phyloP scores from a whole-genome alignment of 257 asterid genomes.

The Nicotiana tomentosiformis region DNA sequence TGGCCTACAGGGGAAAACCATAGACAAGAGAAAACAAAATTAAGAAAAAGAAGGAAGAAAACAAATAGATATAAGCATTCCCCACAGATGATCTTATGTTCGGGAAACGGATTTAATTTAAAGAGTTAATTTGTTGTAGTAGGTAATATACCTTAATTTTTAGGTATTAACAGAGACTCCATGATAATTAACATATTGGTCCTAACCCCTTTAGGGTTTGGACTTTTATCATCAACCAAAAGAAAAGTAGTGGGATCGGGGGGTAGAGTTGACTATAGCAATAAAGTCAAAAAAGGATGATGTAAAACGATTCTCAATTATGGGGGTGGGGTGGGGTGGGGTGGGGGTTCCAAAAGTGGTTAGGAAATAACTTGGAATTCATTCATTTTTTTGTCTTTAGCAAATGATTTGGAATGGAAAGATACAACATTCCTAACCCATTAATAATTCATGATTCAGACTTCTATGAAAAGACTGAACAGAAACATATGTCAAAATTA shows the following conservation, averaged over 20 bases:
- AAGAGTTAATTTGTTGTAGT: no score
- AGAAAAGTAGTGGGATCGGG: not conserved
- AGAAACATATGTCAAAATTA: not conserved
- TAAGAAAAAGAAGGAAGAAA: not conserved
- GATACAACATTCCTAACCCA: constrained; percentile 4
- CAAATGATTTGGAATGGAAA: constrained; percentile 1
- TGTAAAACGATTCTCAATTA: constrained; percentile 29
- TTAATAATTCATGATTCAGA: not conserved
- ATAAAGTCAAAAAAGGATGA: constrained; percentile 34
- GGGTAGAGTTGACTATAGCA: constrained; percentile 24
- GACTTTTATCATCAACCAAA: not conserved
- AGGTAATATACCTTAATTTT: no score
- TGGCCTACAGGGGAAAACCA: not conserved
- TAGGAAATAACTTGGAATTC: constrained; percentile 20
- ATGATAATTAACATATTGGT: no score
- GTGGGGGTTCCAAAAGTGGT: constrained; percentile 27
- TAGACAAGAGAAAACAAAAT: not conserved
- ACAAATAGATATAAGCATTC: not conserved
- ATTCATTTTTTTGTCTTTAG: not conserved
- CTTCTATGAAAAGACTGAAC: not conserved
- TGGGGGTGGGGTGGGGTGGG: constrained; percentile 11
- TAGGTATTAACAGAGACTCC: no score
- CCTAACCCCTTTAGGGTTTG: not conserved
- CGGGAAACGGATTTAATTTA: no score
- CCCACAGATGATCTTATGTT: no score